Base-by-base conservation (phyloP, 495 filamentous ascomycete species). In the Symbiotaphrina buchneri region DNA sequence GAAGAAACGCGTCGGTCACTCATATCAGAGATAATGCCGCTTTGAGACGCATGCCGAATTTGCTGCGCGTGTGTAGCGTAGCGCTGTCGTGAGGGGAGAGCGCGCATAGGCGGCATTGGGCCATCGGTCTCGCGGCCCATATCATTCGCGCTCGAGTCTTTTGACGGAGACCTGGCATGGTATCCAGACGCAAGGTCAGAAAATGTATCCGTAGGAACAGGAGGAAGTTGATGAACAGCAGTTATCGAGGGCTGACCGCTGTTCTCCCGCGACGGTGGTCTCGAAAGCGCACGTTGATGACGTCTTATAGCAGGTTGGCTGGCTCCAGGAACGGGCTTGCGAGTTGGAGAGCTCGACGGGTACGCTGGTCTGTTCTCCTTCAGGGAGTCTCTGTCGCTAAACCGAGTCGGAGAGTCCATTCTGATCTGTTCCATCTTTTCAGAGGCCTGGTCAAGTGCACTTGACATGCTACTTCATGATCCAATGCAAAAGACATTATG, bases 41-140 rank as follows among this genome's bases (percentile, higher is more conserved):
- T 26, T 23, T 34, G 32, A 18, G 32, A 25, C 18, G 25, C 32
- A 7, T 34, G 32, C 10, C 25, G 20, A 30, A 25, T 18, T 30
- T 18, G 22, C 5, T 21, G 28, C n/a, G 24, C 17, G 10, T 34
- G 24, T 28, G 13, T 34, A 7, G 32, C 28, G 13, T 34, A 17
- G 11, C 20, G 2, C 11, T 34, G 32, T 25, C 32, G 13, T 14
- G 19, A 27, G 1, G 32, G 32, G 4, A 34, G 10, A 8, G 32
- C 15, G 6, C 19, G 21, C 1, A 25, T 34, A 4, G 5, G 10
- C 8, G 21, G 21, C 4, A 15, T 10, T 3, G 24, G 24, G 5
- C 24, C 21, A n/a, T 3, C 18, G 13, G 32, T 26, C 10, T 26
- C 32, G 25, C 24, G 21, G 15, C 10, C 28, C 21, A 18, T 21